A percentile compares a stretch with the other conserved stretches of the same genome.
These are phyloP conservation scores for Populus hybrid DNA, from an alignment of 441 rosid species.

Conservation along the genomic window DNA sequence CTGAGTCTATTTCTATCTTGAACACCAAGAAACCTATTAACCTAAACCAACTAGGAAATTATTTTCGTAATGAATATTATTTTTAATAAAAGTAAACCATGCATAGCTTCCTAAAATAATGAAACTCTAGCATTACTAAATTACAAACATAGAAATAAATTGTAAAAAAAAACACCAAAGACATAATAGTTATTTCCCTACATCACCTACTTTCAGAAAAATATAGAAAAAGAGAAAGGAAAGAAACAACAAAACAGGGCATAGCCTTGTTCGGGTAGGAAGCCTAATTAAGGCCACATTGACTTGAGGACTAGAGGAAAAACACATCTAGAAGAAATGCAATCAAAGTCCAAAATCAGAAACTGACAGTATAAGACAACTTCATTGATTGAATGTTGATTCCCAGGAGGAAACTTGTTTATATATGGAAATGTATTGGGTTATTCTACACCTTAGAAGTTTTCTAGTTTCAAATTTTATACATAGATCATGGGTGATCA, in stretches of 20 bases:
- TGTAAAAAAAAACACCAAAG: background rate
- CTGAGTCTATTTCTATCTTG: background rate
- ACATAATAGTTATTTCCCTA: background rate
- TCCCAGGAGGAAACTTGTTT: background rate
- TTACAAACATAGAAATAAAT: background rate
- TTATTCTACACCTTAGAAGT: background rate
- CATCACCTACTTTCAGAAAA: background rate
- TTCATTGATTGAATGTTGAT: background rate
- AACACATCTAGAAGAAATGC: background rate
- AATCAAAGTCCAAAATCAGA: background rate
- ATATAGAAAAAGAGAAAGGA: background rate
- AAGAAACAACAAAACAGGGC: background rate
- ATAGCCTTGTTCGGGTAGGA: background rate
- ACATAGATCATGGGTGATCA: background rate
- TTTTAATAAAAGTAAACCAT: background rate
- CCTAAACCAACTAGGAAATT: background rate
- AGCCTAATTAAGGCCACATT: background rate
- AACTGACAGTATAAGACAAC: background rate
- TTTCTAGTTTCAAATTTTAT: background rate
- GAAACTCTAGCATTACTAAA: background rate
- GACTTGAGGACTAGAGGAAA: background rate
- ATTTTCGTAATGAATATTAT: too few species aligned
- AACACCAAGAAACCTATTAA: background rate
- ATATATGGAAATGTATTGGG: background rate
- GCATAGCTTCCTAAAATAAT: background rate